Evolutionary conservation across 306 rosid genomes (phyloP).

Genomic region (Vigna trinervia): DNA sequence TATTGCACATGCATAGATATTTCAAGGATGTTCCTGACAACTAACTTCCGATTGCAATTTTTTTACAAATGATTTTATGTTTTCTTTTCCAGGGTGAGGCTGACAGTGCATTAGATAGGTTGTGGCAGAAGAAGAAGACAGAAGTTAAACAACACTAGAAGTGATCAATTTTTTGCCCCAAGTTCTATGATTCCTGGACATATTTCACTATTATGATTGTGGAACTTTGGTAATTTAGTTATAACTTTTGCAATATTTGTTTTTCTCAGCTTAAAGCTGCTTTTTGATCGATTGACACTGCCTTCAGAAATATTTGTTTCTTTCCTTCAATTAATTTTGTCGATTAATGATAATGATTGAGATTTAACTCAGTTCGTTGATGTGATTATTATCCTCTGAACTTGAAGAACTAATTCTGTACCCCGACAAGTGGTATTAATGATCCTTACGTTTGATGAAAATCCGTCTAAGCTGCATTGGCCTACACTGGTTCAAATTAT

Average conservation of each 20-base stretch:
- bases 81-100: constrained; percentile 56
- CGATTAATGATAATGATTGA: neutral
- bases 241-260: constrained; percentile 9
- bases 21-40: neutral
- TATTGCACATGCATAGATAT: neutral
- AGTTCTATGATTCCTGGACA: constrained; percentile 13
- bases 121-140: constrained; percentile 62
- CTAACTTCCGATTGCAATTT: constrained; percentile 1
- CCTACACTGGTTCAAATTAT: neutral
- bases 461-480: no score
- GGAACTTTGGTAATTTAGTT: neutral
- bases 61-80: neutral
- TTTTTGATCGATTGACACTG: neutral
- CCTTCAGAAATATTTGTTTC: neutral
- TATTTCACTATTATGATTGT: constrained; percentile 29
- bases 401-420: neutral
- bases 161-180: neutral
- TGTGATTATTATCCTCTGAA: neutral
- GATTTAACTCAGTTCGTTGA: no score
- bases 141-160: constrained; percentile 58
- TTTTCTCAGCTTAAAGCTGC: constrained; percentile 13
- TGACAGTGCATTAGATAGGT: constrained; percentile 66
- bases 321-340: neutral
- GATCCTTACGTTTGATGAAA: neutral
- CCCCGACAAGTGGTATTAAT: neutral